Evolutionary conservation across 257 asterid genomes (phyloP).

Genomic region (Marsdenia floribunda): DNA sequence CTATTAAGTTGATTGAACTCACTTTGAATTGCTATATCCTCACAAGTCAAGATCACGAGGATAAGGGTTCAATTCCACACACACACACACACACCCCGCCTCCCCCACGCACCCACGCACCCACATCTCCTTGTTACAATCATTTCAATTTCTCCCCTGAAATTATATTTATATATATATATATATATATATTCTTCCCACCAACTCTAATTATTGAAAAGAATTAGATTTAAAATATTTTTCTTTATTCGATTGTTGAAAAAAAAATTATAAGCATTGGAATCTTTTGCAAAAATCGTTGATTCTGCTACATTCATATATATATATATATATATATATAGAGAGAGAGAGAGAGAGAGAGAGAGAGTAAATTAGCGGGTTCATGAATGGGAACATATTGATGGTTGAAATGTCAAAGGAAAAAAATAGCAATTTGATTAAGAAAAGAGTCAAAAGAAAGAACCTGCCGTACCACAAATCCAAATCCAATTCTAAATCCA

Average conservation of each 20-base stretch:
- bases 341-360: no score
- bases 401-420: not conserved
- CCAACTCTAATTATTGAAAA: no score
- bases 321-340: not conserved
- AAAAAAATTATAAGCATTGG: not conserved
- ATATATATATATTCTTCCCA: no score
- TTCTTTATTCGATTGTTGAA: not conserved
- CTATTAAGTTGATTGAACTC: not conserved
- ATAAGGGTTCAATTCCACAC: not conserved
- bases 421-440: not conserved
- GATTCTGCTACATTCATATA: not conserved
- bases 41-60: not conserved
- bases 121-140: not conserved
- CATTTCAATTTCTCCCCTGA: not conserved
- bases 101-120: no score
- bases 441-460: not conserved
- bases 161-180: not conserved
- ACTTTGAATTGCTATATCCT: not conserved
- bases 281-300: not conserved
- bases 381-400: constrained; percentile 2
- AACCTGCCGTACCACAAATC: not conserved
- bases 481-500: not conserved
- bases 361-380: not conserved
- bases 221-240: no score
- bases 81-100: not conserved